Conservation (phyloP, 1,284 basidiomycete species). For the Trichosporon coremiiforme region DNA sequence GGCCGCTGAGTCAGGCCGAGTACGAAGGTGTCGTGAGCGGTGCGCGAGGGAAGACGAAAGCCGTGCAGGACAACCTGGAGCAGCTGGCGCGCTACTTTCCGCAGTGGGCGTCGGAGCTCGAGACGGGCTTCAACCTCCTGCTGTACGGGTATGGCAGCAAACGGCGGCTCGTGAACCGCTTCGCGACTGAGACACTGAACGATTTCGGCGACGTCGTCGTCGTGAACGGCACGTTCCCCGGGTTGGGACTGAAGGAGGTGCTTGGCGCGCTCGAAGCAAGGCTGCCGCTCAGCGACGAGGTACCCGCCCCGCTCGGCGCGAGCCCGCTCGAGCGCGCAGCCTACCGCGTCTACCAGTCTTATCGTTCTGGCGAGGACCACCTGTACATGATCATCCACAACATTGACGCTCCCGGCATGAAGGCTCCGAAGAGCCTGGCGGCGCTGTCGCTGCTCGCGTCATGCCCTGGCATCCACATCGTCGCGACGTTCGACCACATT, state of each 20-base stretch:
- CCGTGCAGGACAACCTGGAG: slow-evolving; percentile 39
- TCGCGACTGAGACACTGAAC: slow-evolving; percentile 64
- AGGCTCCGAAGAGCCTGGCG: slow-evolving; percentile 62
- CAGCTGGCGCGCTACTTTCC: slow-evolving; percentile 21
- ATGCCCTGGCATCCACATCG: slow-evolving; percentile 71
- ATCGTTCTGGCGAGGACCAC: slow-evolving; percentile 55
- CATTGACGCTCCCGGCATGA: slow-evolving; percentile 74
- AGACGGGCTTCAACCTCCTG: slow-evolving; percentile 78
- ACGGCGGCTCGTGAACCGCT: slow-evolving; percentile 69
- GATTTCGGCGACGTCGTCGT: slow-evolving; percentile 71
- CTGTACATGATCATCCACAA: slow-evolving; percentile 84
- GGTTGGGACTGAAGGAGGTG: slow-evolving; percentile 70
- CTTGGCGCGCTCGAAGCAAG: slow-evolving; percentile 65
- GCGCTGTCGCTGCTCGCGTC: slow-evolving; percentile 70
- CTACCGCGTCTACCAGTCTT: slow-evolving; percentile 67
- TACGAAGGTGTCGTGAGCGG: slow-evolving; percentile 40
- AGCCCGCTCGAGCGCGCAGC: slow-evolving; percentile 64
- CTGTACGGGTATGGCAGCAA: slow-evolving; percentile 89
- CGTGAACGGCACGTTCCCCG: slow-evolving; percentile 76
- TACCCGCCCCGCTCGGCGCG: slow-evolving; percentile 47
- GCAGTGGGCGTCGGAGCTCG: slow-evolving; percentile 70
- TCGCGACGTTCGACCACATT: slow-evolving; percentile 81
- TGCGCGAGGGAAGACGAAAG: not conserved
- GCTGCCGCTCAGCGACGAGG: slow-evolving; percentile 50
- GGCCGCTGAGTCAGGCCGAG: slow-evolving; percentile 59